A percentile compares a stretch with the other conserved stretches of the same genome.
Evolutionary conservation across 2,329 filamentous ascomycete genomes (phyloP).

Genomic region (Aureobasidium leucospermi): DNA sequence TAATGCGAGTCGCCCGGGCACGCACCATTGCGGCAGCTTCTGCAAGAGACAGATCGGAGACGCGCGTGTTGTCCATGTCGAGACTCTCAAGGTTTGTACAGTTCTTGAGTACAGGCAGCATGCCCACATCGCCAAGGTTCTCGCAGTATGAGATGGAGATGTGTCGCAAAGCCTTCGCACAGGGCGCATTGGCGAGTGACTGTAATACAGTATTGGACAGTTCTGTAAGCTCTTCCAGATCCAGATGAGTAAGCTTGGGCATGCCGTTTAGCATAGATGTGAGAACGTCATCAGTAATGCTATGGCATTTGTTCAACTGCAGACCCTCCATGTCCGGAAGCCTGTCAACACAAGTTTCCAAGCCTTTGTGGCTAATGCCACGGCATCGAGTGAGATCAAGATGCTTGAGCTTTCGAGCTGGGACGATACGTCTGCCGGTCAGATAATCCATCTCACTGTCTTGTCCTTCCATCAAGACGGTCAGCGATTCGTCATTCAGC

Average conservation of each 20-base stretch:
- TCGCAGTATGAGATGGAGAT: slow-evolving; percentile 89
- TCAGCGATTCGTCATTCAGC: slow-evolving; percentile 66
- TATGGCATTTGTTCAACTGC: slow-evolving; percentile 70
- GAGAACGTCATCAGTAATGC: slow-evolving; percentile 66
- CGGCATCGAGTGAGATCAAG: slow-evolving; percentile 77
- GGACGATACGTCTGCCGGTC: slow-evolving; percentile 67
- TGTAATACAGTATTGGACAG: slow-evolving; percentile 70
- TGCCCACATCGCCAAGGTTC: slow-evolving; percentile 70
- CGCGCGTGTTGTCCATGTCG: slow-evolving; percentile 88
- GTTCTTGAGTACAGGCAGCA: slow-evolving; percentile 72
- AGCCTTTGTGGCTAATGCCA: slow-evolving; percentile 62
- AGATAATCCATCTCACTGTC: slow-evolving; percentile 75
- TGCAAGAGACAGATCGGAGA: slow-evolving; percentile 76
- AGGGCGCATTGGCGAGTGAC: slow-evolving; percentile 68
- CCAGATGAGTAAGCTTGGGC: slow-evolving; percentile 73
- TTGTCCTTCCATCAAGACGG: slow-evolving; percentile 65
- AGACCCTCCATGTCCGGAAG: slow-evolving; percentile 76
- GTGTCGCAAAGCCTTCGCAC: slow-evolving; percentile 64
- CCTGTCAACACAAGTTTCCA: slow-evolving; percentile 65
- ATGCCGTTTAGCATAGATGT: slow-evolving; percentile 66
- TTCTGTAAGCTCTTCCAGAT: slow-evolving; percentile 75
- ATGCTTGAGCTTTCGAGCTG: slow-evolving; percentile 71
- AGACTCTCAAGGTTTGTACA: slow-evolving; percentile 63
- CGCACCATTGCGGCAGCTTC: slow-evolving; percentile 79
- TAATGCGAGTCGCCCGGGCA: slow-evolving; percentile 37